Percentiles rank a stretch among this genome's conserved stretches.
Evolutionary conservation across 148 eudicot species (phyloP).

Genomic region (Fagopyrum homotropicum): DNA sequence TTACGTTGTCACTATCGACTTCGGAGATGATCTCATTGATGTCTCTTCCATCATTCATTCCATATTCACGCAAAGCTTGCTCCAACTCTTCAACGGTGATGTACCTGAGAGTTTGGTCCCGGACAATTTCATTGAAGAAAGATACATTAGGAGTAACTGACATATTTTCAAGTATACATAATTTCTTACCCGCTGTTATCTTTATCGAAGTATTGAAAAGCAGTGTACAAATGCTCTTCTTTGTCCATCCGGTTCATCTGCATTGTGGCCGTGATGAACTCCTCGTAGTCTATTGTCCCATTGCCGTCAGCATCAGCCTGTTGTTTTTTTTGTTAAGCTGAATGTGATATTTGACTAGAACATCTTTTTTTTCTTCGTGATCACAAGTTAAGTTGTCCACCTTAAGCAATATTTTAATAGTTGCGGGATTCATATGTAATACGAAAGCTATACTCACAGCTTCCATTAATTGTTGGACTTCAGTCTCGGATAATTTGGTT

Average conservation of each 20-base stretch:
- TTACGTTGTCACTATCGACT: conserved; percentile 47
- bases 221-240: conserved; percentile 92
- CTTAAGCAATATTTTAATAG: no score
- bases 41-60: conserved; percentile 73
- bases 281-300: conserved; percentile 89
- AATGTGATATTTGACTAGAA: no score
- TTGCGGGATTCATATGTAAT: no score
- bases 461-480: conserved; percentile 53
- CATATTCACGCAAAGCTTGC: conserved; percentile 75
- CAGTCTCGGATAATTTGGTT: conserved; percentile 42
- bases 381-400: no score
- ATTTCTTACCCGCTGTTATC: conserved; percentile 74
- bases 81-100: conserved; percentile 83
- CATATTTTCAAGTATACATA: neutral
- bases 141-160: neutral
- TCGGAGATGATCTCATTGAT: conserved; percentile 77
- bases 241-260: conserved; percentile 89
- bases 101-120: conserved; percentile 28
- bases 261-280: conserved; percentile 96
- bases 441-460: conserved; percentile 26
- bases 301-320: conserved; percentile 97
- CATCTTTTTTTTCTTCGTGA: no score
- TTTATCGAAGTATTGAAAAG: conserved; percentile 92
- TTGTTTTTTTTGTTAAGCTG: neutral
- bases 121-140: neutral